Base-by-base conservation (phyloP, 495 filamentous ascomycete genomes). In the Massariosphaeria phaeospora region DNA sequence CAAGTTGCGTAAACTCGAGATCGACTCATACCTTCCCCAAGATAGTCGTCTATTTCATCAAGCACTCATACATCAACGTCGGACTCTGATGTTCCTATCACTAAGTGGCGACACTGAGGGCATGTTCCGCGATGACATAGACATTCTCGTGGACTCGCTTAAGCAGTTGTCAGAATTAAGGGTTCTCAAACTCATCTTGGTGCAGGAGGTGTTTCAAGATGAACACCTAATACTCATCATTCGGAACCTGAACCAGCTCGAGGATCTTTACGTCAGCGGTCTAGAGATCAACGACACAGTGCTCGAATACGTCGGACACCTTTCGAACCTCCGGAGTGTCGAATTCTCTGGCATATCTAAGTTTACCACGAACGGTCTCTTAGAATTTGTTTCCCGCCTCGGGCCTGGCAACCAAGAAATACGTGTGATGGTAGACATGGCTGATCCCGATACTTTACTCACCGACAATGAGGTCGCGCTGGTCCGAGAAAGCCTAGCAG, bases 231-330 rank as follows among this genome's bases (percentile, higher is more conserved):
- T 70, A 18, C 50, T 63, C 9, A 69, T 87, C 5, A 74, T 79
- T 1, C 66, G 69, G 21, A 70, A 65, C 12, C 67, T 84, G 25
- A 68, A 70, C 0, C 58, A 67, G 2, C 69, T 88, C 13, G 79
- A 83, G 57, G 68, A 76, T 3, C 71, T 86, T 30, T 75, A 71
- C 59, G 71, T 76, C 21, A 74, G 76, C 47, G 79, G 80, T 29
- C 79, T 78, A 34, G 75, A 73, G 10, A 69, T 82, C 25, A 71
- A 76, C 0, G 76, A 84, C 55, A 69, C 68, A 34, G 66, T 76
- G 10, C 79, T 79, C 66, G 61, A 69, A 10, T 61, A 62, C 3
- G 69, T 77, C 24, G 58, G 48, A 25, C 17, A 35, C 5, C 55
- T 70, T 12, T n/a, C 24, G 11, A 57, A 67, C 34, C 63, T 74